These are phyloP conservation scores for Cladosporium sp. DNA, from an alignment of 2,329 filamentous ascomycete genomes.

Conservation along the genomic window DNA sequence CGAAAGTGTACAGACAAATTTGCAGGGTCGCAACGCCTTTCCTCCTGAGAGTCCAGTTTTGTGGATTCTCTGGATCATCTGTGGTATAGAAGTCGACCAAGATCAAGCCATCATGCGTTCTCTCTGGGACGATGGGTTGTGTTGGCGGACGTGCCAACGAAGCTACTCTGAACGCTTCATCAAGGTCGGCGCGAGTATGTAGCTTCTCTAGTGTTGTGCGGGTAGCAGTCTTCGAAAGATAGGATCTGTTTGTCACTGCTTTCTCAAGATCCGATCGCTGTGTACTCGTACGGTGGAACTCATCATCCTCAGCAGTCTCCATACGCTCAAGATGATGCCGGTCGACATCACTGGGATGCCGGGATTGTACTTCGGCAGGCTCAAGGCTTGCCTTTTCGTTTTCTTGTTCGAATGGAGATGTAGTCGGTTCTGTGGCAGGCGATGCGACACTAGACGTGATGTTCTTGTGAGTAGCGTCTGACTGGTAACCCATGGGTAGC, in stretches of 20 bases:
- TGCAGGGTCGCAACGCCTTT: constrained; percentile 33
- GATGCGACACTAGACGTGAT: background rate
- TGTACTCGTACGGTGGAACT: constrained; percentile 58
- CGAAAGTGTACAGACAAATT: constrained; percentile 54
- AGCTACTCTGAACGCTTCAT: constrained; percentile 33
- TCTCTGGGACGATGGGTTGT: constrained; percentile 43
- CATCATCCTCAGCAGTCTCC: constrained; percentile 87
- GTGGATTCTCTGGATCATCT: constrained; percentile 28
- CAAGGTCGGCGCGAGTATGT: constrained; percentile 37
- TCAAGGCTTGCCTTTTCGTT: constrained; percentile 31
- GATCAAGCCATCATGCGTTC: constrained; percentile 48
- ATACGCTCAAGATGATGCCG: constrained; percentile 79
- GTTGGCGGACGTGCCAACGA: constrained; percentile 33
- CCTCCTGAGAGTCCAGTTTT: constrained; percentile 29
- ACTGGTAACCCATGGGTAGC: constrained; percentile 42
- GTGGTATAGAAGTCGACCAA: constrained; percentile 48
- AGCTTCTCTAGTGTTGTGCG: constrained; percentile 34
- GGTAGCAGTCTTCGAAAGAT: constrained; percentile 32
- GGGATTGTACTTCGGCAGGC: constrained; percentile 11
- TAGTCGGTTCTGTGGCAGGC: background rate
- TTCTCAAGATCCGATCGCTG: constrained; percentile 19
- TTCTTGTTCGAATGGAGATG: constrained; percentile 9
- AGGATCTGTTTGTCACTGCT: constrained; percentile 13
- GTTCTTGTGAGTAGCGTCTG: background rate
- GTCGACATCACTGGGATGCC: constrained; percentile 34